Evolutionary conservation across 192 early-diverging fungal genomes (phyloP).

Genomic region (Backusella tarrabulga): DNA sequence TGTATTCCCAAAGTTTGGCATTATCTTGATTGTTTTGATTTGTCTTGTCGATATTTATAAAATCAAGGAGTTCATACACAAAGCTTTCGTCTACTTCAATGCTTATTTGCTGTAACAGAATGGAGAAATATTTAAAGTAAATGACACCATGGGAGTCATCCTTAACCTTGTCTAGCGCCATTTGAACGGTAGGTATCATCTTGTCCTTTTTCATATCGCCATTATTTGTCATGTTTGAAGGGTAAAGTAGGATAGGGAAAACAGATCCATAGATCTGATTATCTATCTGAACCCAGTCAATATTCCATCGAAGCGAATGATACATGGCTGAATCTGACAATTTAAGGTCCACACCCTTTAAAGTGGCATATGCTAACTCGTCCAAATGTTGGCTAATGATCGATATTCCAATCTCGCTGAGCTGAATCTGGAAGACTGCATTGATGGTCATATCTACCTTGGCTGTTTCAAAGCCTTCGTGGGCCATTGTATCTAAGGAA

Average conservation of each 20-base stretch:
- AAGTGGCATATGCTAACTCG: conserved; percentile 86
- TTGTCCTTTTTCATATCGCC: conserved; percentile 45
- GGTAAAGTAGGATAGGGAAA: conserved; percentile 93
- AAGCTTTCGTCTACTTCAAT: conserved; percentile 95
- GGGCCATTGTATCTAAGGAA: conserved; percentile 7
- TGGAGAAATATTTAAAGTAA: conserved; percentile 93
- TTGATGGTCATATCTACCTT: conserved; percentile 50
- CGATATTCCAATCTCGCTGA: conserved; percentile 92
- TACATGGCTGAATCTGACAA: conserved; percentile 81
- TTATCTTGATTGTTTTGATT: conserved; percentile 24
- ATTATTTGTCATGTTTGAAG: conserved; percentile 81
- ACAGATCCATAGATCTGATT: conserved; percentile 89
- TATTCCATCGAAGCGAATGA: conserved; percentile 71
- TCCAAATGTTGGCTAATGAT: conserved; percentile 75
- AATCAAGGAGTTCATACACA: conserved; percentile 81
- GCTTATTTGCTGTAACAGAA: conserved; percentile 90
- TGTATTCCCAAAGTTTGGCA: conserved; percentile 48
- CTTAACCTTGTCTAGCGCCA: conserved; percentile 82
- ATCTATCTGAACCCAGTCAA: conserved; percentile 95
- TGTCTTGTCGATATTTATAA: conserved; percentile 76
- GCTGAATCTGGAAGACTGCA: conserved; percentile 65
- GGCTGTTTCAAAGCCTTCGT: conserved; percentile 51
- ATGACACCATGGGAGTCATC: conserved; percentile 93
- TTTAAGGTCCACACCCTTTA: conserved; percentile 73
- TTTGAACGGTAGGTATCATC: conserved; percentile 61